Conservation (phyloP, 2,329 filamentous ascomycete species). For the Zopfia rhizophila region DNA sequence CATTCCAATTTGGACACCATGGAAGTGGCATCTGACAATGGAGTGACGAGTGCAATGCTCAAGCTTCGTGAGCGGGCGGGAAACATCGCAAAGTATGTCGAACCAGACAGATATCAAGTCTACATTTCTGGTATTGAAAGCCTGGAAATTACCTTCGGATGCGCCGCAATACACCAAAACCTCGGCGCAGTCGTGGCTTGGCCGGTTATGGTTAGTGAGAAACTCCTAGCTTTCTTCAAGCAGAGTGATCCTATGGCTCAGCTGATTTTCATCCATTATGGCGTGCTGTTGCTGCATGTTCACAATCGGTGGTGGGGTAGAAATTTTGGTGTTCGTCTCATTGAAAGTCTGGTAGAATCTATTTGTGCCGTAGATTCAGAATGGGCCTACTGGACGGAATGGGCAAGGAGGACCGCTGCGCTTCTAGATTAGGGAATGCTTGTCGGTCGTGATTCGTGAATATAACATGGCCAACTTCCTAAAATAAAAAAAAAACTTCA, state of each 20-base stretch:
- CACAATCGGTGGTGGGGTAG: conserved; percentile 18
- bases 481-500: too few relatives aligned
- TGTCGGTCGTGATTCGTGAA: too few relatives aligned
- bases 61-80: conserved; percentile 9
- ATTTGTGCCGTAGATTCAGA: conserved; percentile 7
- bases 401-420: conserved; percentile 5
- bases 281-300: conserved; percentile 18
- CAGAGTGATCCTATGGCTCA: conserved; percentile 18
- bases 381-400: conserved; percentile 5
- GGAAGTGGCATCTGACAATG: too few relatives aligned
- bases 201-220: conserved; percentile 11
- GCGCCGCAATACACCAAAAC: conserved; percentile 5
- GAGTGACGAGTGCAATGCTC: too few relatives aligned
- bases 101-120: conserved; percentile 1
- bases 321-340: conserved; percentile 12
- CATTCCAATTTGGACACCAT: neutral
- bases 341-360: conserved; percentile 10
- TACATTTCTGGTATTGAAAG: conserved; percentile 8
- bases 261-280: conserved; percentile 21
- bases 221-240: conserved; percentile 16
- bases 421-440: too few relatives aligned
- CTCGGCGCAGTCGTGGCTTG: conserved; percentile 16
- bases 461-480: too few relatives aligned
- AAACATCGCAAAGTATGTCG: neutral
- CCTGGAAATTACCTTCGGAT: conserved; percentile 7